These are phyloP conservation scores for Botrytis pseudocinerea DNA, from an alignment of 2,329 filamentous ascomycete genomes.

Conservation along the genomic window DNA sequence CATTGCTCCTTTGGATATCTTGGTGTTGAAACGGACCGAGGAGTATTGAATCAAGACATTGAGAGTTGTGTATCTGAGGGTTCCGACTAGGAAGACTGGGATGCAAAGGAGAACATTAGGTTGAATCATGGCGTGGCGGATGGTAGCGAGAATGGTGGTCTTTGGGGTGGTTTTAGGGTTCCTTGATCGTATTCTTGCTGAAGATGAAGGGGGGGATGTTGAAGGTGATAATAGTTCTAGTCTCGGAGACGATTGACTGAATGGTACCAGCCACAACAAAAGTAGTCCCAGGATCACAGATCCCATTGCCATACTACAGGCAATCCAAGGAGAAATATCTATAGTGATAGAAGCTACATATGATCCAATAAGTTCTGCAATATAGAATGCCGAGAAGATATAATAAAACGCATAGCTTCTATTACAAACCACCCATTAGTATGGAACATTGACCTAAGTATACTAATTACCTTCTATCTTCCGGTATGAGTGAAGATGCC, in stretches of 20 bases:
- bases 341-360: conserved; percentile 36
- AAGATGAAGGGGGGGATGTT: neutral
- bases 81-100: conserved; percentile 39
- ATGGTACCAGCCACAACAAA: conserved; percentile 34
- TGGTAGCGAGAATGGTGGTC: conserved; percentile 20
- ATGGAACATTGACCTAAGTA: neutral
- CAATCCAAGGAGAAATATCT: conserved; percentile 40
- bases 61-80: conserved; percentile 38
- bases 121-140: conserved; percentile 27
- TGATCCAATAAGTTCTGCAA: conserved; percentile 38
- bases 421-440: neutral
- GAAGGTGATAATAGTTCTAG: neutral
- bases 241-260: conserved; percentile 16
- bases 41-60: conserved; percentile 40
- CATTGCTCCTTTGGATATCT: conserved; percentile 37
- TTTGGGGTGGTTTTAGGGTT: neutral
- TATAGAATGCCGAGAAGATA: conserved; percentile 40
- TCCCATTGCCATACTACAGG: conserved; percentile 34
- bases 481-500: conserved; percentile 36
- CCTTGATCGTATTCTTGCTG: neutral
- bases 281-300: conserved; percentile 31
- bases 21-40: conserved; percentile 35
- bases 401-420: conserved; percentile 40
- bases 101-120: conserved; percentile 32
- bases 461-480: conserved; percentile 31